Evolutionary conservation across 2,329 filamentous ascomycete species (phyloP).

Genomic region (Gyromitra esculenta): DNA sequence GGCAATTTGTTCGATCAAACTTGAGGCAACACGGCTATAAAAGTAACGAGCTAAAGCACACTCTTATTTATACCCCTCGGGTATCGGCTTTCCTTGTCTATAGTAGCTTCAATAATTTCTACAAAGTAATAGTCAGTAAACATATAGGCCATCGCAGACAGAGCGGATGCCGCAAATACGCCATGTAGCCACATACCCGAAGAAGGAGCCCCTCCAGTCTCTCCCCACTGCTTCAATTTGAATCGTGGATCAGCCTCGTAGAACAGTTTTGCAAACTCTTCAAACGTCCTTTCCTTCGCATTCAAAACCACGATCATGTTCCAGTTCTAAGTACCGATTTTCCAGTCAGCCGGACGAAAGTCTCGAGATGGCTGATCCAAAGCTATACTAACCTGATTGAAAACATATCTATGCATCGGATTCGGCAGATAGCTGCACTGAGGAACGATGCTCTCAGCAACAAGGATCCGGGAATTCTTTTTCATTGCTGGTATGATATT

Average conservation of each 20-base stretch:
- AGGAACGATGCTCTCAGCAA: constrained; percentile 39
- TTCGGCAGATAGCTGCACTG: constrained; percentile 11
- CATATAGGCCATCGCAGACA: not conserved
- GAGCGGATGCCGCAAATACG: not conserved
- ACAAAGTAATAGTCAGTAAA: not conserved
- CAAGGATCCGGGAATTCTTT: constrained; percentile 18
- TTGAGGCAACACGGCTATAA: too few relatives aligned
- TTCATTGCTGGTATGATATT: constrained; percentile 32
- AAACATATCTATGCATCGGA: constrained; percentile 36
- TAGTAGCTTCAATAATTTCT: constrained; percentile 12
- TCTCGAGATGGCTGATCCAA: not conserved
- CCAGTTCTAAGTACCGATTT: constrained; percentile 26
- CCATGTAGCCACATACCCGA: constrained; percentile 23
- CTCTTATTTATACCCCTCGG: not conserved
- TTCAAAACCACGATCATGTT: constrained; percentile 38
- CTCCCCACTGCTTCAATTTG: constrained; percentile 47
- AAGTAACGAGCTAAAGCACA: not conserved
- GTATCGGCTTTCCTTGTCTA: not conserved
- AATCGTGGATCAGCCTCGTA: constrained; percentile 28
- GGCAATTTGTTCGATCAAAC: not conserved
- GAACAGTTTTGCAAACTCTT: constrained; percentile 34
- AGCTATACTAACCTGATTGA: constrained; percentile 26
- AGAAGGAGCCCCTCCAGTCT: constrained; percentile 28
- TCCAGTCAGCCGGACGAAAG: not conserved
- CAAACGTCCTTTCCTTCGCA: constrained; percentile 34